phyloP scores from a whole-genome alignment of 2,329 filamentous ascomycete species.

The Nigrospora osmanthi region DNA sequence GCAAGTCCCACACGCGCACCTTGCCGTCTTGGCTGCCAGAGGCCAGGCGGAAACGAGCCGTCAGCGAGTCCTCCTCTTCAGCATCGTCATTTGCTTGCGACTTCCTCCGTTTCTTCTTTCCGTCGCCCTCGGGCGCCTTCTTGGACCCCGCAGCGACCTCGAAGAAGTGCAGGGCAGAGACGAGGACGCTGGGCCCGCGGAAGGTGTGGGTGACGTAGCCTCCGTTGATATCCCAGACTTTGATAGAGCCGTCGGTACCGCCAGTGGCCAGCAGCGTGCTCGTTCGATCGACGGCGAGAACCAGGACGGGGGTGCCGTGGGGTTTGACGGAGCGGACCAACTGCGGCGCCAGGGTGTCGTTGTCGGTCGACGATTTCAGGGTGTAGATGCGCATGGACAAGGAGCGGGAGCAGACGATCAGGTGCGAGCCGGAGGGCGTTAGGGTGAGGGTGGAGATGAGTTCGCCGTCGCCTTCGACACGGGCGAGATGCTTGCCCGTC shows the following conservation, averaged over 20 bases:
- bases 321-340: slow-evolving; percentile 79
- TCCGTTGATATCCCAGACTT: slow-evolving; percentile 89
- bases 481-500: slow-evolving; percentile 73
- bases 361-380: slow-evolving; percentile 47
- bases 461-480: slow-evolving; percentile 84
- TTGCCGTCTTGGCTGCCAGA: slow-evolving; percentile 94
- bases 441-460: slow-evolving; percentile 69
- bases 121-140: slow-evolving; percentile 32
- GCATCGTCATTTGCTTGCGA: slow-evolving; percentile 33
- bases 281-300: slow-evolving; percentile 76
- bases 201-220: slow-evolving; percentile 95
- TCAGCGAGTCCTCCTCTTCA: slow-evolving; percentile 28
- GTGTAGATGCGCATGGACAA: slow-evolving; percentile 89
- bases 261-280: slow-evolving; percentile 88
- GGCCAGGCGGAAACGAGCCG: slow-evolving; percentile 66
- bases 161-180: slow-evolving; percentile 90
- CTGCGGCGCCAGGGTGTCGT: slow-evolving; percentile 53
- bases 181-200: slow-evolving; percentile 81
- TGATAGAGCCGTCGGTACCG: slow-evolving; percentile 85
- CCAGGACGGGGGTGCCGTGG: slow-evolving; percentile 82
- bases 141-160: slow-evolving; percentile 48
- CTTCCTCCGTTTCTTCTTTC: slow-evolving; percentile 34
- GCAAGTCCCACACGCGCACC: slow-evolving; percentile 83
- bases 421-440: slow-evolving; percentile 78
- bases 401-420: slow-evolving; percentile 90